phyloP scores from a whole-genome alignment of 2,329 filamentous ascomycete genomes.

The Orbilia quercus region DNA sequence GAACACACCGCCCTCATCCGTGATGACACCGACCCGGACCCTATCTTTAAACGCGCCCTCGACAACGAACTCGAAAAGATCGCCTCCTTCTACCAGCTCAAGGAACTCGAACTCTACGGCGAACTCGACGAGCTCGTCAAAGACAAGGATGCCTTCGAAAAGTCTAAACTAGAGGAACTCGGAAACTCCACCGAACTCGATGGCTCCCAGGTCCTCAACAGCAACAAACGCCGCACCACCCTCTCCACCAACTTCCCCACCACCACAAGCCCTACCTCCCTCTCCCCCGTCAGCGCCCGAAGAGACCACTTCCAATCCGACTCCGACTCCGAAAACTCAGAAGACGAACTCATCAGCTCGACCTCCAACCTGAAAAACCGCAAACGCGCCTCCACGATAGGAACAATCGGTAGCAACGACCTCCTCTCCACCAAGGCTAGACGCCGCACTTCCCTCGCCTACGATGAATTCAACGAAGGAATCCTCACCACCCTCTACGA shows the following conservation, averaged over 20 bases:
- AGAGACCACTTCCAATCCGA: conserved; percentile 39
- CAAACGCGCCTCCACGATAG: conserved; percentile 30
- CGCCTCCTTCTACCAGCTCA: conserved; percentile 85
- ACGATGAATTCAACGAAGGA: conserved; percentile 83
- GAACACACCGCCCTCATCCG: conserved; percentile 86
- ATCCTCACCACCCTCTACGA: conserved; percentile 75
- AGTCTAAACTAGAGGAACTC: conserved; percentile 66
- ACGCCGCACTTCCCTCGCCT: conserved; percentile 64
- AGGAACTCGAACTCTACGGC: conserved; percentile 85
- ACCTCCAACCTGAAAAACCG: conserved; percentile 26
- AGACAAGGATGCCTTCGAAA: conserved; percentile 77
- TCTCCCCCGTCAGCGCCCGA: conserved; percentile 34
- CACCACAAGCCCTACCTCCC: conserved; percentile 27
- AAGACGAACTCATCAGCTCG: conserved; percentile 49
- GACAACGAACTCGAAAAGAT: conserved; percentile 95
- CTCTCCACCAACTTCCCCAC: conserved; percentile 5
- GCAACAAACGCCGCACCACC: conserved; percentile 17
- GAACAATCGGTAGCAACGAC: conserved; percentile 45
- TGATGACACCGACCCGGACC: conserved; percentile 77
- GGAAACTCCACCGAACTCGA: conserved; percentile 45
- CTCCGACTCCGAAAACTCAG: conserved; percentile 50
- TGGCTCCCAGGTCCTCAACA: conserved; percentile 30
- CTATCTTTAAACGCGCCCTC: conserved; percentile 81
- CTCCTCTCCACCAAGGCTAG: conserved; percentile 26
- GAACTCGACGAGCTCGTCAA: conserved; percentile 81